Evolutionary conservation across 164 flowering plant species (phyloP), one percentile per base, ranked within the genome.

Genomic region (Kalanchoe fedtschenkoi): DNA sequence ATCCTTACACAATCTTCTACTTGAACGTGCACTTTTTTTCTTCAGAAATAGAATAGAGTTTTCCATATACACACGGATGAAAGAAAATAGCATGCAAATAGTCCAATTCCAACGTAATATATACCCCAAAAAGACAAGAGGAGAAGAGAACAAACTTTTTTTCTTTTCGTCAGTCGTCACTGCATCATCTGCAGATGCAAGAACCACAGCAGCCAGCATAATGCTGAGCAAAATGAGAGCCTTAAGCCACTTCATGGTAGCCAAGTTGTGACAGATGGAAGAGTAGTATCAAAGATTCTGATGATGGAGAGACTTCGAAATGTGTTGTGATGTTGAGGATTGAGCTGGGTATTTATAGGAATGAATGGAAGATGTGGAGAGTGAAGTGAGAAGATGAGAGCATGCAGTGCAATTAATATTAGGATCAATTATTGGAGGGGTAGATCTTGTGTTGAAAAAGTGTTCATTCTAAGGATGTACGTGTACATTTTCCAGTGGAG

Each of bases 221-320:
- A 22, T 51, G 56, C 56, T 26, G 56, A 51, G 56, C 56, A 51
- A 51, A 51, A 51, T 32, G 16, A 51, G 56, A 51, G 30, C 32
- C 56, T 51, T 51, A 24, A 51, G 32, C n/a, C n/a, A n/a, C 56
- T 51, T 51, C 56, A 51, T 51, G 32, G 56, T 17, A 24, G 21
- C 17, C 56, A 44, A 44, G 7, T 43, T 17, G 4, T 19, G 21
- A 11, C 5, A 43, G 47, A 6, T 16, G 16, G 3, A 17, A 41
- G 5, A 3, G 7, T 43, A 44, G 55, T n/a, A n/a, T n/a, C n/a
- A n/a, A 51, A 51, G 0, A 51, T 22, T 24, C 6, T n/a, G 29
- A 24, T 51, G 29, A 22, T 8, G n/a, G n/a, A n/a, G n/a, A 22
- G 39, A 37, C 13, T 37, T 19, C 28, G 32, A 26, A 51, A 13